phyloP scores from a whole-genome alignment of 2,329 filamentous ascomycete genomes.

The Aspergillus fumigatus region DNA sequence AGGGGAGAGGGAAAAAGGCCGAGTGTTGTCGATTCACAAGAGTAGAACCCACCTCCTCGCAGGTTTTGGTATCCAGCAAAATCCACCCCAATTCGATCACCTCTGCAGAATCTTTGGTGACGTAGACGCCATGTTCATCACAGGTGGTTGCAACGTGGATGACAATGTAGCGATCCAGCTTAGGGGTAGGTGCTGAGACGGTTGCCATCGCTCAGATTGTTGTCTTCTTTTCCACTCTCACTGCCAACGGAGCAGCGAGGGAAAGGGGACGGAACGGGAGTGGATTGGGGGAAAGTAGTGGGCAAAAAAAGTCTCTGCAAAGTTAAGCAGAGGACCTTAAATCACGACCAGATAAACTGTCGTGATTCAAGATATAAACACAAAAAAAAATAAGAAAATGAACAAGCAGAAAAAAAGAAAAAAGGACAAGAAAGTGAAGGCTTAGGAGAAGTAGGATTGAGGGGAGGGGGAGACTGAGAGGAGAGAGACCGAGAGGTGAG shows the following conservation, averaged over 20 bases:
- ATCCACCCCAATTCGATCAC: constrained; percentile 99
- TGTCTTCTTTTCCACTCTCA: constrained; percentile 13
- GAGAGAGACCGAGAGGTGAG: constrained; percentile 21
- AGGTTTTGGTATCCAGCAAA: constrained; percentile 81
- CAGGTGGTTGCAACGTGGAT: constrained; percentile 98
- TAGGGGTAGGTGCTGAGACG: constrained; percentile 54
- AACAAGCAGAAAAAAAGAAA: constrained; percentile 7
- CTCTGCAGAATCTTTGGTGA: constrained; percentile 98
- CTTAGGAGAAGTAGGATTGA: constrained; percentile 12
- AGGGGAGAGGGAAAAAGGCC: neutral
- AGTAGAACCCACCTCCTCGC: constrained; percentile 72
- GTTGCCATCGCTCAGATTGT: constrained; percentile 38
- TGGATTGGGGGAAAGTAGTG: constrained; percentile 10
- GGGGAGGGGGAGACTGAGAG: constrained; percentile 13
- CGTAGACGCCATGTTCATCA: constrained; percentile 98
- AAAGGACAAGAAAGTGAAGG: constrained; percentile 12
- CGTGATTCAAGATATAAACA: constrained; percentile 28
- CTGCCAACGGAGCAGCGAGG: constrained; percentile 24
- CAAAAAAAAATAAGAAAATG: constrained; percentile 19
- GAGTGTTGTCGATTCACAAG: constrained; percentile 1
- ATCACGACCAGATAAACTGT: constrained; percentile 24
- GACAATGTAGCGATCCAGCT: constrained; percentile 93
- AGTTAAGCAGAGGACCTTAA: constrained; percentile 7
- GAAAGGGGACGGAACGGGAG: constrained; percentile 8
- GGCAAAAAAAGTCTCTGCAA: constrained; percentile 23